Conservation (phyloP, 1,139 yeast species). For the Kodamaea ohmeri region DNA sequence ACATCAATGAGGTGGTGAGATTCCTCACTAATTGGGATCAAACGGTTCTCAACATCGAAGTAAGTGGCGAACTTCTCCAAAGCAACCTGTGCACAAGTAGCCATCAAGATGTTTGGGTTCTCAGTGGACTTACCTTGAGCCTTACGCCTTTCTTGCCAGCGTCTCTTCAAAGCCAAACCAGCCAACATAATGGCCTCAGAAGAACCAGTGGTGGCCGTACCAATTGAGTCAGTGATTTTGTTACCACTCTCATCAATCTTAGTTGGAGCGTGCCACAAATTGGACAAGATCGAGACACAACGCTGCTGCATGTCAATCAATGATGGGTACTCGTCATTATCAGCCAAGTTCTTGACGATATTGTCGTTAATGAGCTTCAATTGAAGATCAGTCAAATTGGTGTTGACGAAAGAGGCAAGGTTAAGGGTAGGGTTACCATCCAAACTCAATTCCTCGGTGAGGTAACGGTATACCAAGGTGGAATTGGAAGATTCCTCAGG, state of each 20-base stretch:
- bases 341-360: slow-evolving; percentile 84
- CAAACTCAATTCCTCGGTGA: slow-evolving; percentile 70
- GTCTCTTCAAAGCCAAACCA: slow-evolving; percentile 86
- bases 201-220: slow-evolving; percentile 92
- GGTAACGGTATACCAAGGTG: slow-evolving; percentile 55
- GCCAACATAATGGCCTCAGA: slow-evolving; percentile 93
- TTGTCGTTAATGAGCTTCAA: slow-evolving; percentile 60
- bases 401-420: slow-evolving; percentile 87
- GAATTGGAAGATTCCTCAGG: slow-evolving; percentile 56
- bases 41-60: slow-evolving; percentile 84
- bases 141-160: slow-evolving; percentile 71
- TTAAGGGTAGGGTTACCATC: slow-evolving; percentile 86
- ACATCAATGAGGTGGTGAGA: slow-evolving; percentile 67
- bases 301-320: slow-evolving; percentile 76
- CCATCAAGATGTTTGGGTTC: slow-evolving; percentile 87
- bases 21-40: slow-evolving; percentile 60
- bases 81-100: slow-evolving; percentile 94
- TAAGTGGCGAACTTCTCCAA: slow-evolving; percentile 91
- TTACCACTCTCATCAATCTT: slow-evolving; percentile 28
- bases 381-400: slow-evolving; percentile 52
- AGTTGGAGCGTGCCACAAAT: slow-evolving; percentile 76
- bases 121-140: slow-evolving; percentile 57
- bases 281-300: slow-evolving; percentile 75
- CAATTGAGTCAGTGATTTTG: slow-evolving; percentile 51
- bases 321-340: slow-evolving; percentile 90